Evolutionary conservation across 176 grass and related monocot genomes (phyloP), one percentile per base, ranked within the genome.

Genomic region (Alopecurus myosuroides): DNA sequence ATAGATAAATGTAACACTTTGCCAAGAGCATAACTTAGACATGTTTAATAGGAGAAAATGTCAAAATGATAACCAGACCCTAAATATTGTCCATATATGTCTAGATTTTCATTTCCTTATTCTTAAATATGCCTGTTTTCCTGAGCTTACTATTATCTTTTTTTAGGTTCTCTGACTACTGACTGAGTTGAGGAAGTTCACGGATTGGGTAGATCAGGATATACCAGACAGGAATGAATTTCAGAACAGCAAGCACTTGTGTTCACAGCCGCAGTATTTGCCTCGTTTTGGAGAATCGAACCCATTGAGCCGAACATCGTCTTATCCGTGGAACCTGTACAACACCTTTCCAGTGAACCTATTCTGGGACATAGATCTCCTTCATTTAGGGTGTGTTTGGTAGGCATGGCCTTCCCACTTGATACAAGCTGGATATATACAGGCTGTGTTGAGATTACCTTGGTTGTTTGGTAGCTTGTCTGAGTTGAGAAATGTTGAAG

Each of bases 281-380:
- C 67, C 83, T 72, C 68, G 80, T 36, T 77, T 83, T 85, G 81
- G 81, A 65, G 93, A 92, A 63, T 80, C 80, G 23, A 93, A 94
- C 85, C 80, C 91, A 77, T 77, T 98, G 78, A 88, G 89, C 82
- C 87, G 91, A 81, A 90, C 93, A 74, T 98, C 96, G 55, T 98
- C 96, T 6, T 98, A 94, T 89, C 91, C 49, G 85, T 84, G 56
- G 86, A 87, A 52, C 87, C 81, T 60, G 77, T 85, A 42, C 87
- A 93, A 64, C 93, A 98, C 73, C 88, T 81, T 55, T 88, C 74
- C 66, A 90, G 82, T 49, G 93, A 98, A 84, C 89, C 93, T 75
- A 84, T 90, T 79, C 49, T 91, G 75, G 37, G 48, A 75, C 67
- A 88, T 18, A 92, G 89, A 73, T 85, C 89, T 64, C 46, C 86